These are phyloP conservation scores for Hanseniaspora gamundiae DNA, from an alignment of 1,139 yeast species.

Conservation along the genomic window DNA sequence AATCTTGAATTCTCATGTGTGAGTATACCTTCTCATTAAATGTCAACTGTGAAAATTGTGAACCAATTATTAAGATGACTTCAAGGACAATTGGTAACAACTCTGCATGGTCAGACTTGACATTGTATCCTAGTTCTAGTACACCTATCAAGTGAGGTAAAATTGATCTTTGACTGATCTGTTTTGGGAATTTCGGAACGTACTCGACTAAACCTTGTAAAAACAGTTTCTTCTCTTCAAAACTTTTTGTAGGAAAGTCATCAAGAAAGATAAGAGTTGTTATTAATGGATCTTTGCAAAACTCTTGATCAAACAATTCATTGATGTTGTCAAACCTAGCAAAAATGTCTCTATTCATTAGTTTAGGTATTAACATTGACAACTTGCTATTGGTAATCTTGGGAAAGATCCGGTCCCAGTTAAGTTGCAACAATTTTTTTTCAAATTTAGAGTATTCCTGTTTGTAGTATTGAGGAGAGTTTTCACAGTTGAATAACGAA, in stretches of 20 bases:
- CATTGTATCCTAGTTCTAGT: slow-evolving; percentile 20
- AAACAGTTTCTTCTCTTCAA: slow-evolving; percentile 57
- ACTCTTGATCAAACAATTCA: slow-evolving; percentile 21
- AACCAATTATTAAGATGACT: slow-evolving; percentile 53
- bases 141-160: slow-evolving; percentile 54
- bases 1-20: slow-evolving; percentile 26
- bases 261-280: slow-evolving; percentile 76
- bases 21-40: slow-evolving; percentile 64
- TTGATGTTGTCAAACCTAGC: slow-evolving; percentile 23
- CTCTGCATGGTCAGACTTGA: slow-evolving; percentile 28
- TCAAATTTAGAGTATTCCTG: slow-evolving; percentile 33
- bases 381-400: background rate
- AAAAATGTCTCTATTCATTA: slow-evolving; percentile 28
- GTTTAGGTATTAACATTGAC: slow-evolving; percentile 18
- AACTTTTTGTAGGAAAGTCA: slow-evolving; percentile 65
- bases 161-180: slow-evolving; percentile 59
- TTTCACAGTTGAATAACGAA: slow-evolving; percentile 35
- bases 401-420: slow-evolving; percentile 36
- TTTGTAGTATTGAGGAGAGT: slow-evolving; percentile 37
- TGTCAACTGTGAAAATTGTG: slow-evolving; percentile 57
- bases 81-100: slow-evolving; percentile 44
- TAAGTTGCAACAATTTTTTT: slow-evolving; percentile 31
- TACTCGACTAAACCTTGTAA: slow-evolving; percentile 51
- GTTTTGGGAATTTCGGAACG: slow-evolving; percentile 57
- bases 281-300: slow-evolving; percentile 61